These are phyloP conservation scores for Abrus pulchellus DNA, from an alignment of 306 rosid genomes.

Conservation along the genomic window DNA sequence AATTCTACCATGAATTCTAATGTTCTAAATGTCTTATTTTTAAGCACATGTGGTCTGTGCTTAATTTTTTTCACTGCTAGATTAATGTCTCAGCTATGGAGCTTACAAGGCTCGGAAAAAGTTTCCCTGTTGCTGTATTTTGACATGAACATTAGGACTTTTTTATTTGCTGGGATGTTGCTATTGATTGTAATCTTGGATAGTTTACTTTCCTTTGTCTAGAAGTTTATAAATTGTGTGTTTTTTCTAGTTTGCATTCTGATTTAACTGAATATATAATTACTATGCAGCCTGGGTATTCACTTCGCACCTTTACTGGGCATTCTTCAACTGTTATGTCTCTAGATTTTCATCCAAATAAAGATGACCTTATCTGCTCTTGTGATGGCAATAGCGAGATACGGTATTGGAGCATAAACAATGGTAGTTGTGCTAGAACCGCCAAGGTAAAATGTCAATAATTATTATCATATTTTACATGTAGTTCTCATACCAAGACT, in stretches of 20 bases:
- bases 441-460: slow-evolving; percentile 69
- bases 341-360: slow-evolving; percentile 94
- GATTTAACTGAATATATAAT: slow-evolving; percentile 37
- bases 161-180: slow-evolving; percentile 11
- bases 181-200: slow-evolving; percentile 23
- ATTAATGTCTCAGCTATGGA: neutral
- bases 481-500: neutral
- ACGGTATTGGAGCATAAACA: slow-evolving; percentile 93
- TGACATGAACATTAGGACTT: neutral
- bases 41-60: slow-evolving; percentile 25
- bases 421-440: slow-evolving; percentile 77
- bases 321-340: slow-evolving; percentile 87
- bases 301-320: slow-evolving; percentile 89
- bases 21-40: neutral
- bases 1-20: slow-evolving; percentile 33
- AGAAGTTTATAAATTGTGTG: slow-evolving; percentile 13
- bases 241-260: slow-evolving; percentile 24
- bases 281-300: slow-evolving; percentile 81
- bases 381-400: slow-evolving; percentile 96
- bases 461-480: neutral
- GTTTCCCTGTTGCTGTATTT: neutral
- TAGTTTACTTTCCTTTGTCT: slow-evolving; percentile 36
- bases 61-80: neutral
- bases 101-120: slow-evolving; percentile 2
- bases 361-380: slow-evolving; percentile 91